Conservation (phyloP, 164 flowering plant genomes). For the Buxus sempervirens region DNA sequence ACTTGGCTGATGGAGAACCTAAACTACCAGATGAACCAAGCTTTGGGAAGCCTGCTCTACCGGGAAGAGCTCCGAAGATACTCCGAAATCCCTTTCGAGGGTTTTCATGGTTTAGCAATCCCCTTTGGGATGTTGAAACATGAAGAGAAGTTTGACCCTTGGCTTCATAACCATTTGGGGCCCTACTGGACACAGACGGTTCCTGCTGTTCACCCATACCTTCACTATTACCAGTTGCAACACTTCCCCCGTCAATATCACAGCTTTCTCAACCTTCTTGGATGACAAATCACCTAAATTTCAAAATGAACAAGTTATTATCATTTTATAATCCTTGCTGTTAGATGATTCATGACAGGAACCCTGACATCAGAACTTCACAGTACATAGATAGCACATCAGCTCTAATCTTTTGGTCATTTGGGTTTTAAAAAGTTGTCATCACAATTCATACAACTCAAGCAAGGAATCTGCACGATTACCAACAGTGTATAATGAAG, state of each 20-base stretch:
- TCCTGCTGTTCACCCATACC: not conserved
- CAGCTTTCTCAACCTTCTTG: not conserved
- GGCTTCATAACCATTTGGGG: slow-evolving; percentile 10
- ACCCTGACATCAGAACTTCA: not conserved
- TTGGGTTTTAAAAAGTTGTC: not conserved
- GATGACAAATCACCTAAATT: not conserved
- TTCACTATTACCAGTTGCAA: not conserved
- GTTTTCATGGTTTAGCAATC: slow-evolving; percentile 23
- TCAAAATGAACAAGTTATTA: not conserved
- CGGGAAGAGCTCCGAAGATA: slow-evolving; percentile 10
- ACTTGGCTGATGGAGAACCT: slow-evolving; percentile 52
- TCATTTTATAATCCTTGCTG: not conserved
- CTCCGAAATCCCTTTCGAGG: slow-evolving; percentile 8
- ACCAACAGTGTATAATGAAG: not conserved
- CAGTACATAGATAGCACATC: not conserved
- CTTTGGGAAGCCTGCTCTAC: slow-evolving; percentile 26
- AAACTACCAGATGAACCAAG: slow-evolving; percentile 31
- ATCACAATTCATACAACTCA: not conserved
- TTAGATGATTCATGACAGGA: not conserved
- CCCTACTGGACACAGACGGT: not conserved
- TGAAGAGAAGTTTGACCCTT: slow-evolving; percentile 21
- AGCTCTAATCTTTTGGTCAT: not conserved
- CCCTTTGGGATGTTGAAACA: slow-evolving; percentile 31
- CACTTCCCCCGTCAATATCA: not conserved
- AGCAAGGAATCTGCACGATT: not conserved